A percentile compares a stretch with the other conserved stretches of the same genome.
phyloP scores from a whole-genome alignment of 345 rosid species.

The Populus davidiana region DNA sequence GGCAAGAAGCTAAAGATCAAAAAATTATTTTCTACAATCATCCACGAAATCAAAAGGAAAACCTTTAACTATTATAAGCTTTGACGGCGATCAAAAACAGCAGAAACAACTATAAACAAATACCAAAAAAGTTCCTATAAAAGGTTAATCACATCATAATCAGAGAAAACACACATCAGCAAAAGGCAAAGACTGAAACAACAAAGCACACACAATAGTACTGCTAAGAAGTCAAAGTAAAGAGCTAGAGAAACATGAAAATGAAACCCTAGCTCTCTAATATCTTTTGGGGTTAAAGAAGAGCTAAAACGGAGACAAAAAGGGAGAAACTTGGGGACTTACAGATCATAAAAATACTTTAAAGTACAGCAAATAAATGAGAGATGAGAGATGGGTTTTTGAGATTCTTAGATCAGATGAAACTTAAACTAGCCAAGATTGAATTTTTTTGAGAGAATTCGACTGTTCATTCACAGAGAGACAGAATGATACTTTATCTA shows the following conservation, averaged over 20 bases:
- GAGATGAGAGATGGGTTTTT: not conserved
- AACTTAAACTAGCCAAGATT: not conserved
- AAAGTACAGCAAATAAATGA: not conserved
- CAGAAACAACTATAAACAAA: not conserved
- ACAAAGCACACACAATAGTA: not conserved
- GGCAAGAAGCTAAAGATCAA: not conserved
- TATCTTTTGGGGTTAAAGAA: not conserved
- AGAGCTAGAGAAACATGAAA: not conserved
- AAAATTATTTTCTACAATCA: not conserved
- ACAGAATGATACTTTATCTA: not conserved
- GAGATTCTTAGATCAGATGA: constrained; percentile 17
- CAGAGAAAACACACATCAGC: not conserved
- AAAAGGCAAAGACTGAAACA: constrained; percentile 5
- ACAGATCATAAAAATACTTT: constrained; percentile 20
- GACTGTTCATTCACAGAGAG: not conserved
- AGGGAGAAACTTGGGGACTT: constrained; percentile 12
- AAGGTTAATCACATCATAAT: not conserved
- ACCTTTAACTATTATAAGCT: not conserved
- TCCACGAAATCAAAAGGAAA: not conserved
- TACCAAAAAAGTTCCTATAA: not conserved
- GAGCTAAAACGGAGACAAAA: constrained; percentile 8
- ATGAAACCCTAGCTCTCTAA: not conserved
- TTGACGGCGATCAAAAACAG: not conserved
- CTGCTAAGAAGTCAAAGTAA: not conserved
- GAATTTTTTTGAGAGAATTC: not conserved